Conservation (phyloP, 1,284 basidiomycete species). For the Cryptococcus amylolentus region DNA sequence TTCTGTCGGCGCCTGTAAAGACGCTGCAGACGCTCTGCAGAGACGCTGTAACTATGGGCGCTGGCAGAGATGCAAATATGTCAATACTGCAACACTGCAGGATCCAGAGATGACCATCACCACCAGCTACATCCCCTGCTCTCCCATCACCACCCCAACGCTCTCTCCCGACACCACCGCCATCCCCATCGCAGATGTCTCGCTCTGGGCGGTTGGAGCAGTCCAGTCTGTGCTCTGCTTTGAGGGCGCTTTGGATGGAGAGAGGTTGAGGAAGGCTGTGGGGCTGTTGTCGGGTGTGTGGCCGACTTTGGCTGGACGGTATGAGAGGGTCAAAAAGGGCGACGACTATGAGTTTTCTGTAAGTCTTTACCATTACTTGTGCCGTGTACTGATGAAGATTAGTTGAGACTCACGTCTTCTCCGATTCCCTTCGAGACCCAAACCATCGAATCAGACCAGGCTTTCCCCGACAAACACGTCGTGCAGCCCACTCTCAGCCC, state of each 20-base stretch:
- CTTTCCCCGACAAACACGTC: conserved; percentile 9
- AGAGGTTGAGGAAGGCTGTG: conserved; percentile 19
- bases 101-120: not conserved
- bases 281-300: conserved; percentile 16
- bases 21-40: too few relatives aligned
- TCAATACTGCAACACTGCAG: not conserved
- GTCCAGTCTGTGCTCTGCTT: conserved; percentile 21
- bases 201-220: conserved; percentile 22
- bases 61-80: too few relatives aligned
- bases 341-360: conserved; percentile 17
- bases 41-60: too few relatives aligned
- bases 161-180: conserved; percentile 3
- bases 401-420: conserved; percentile 27
- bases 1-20: too few relatives aligned
- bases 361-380: not conserved
- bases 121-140: conserved; percentile 3
- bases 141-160: conserved; percentile 2
- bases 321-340: conserved; percentile 5
- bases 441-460: conserved; percentile 2
- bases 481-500: conserved; percentile 16
- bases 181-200: conserved; percentile 22
- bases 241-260: conserved; percentile 18
- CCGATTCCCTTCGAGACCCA: conserved; percentile 26
- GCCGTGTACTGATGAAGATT: not conserved
- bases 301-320: conserved; percentile 22